Evolutionary conservation across 2,329 filamentous ascomycete genomes (phyloP), one percentile per base, ranked within the genome.

Genomic region (Alternaria triticina): DNA sequence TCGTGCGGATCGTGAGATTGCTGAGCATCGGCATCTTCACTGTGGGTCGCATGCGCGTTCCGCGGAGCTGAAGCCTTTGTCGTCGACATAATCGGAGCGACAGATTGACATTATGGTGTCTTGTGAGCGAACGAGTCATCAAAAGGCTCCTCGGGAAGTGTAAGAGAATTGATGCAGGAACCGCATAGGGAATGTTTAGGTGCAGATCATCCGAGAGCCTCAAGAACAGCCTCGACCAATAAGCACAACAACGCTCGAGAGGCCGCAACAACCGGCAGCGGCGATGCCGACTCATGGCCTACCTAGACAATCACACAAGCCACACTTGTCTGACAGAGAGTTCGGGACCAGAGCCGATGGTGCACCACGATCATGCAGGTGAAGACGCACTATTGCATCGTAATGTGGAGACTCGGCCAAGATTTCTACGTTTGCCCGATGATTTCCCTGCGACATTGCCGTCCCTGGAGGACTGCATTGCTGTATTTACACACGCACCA

Each of bases 331-430:
- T 28, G 25, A 28, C 23, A 25, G 4, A 40, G 20, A 4, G 17
- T 25, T 15, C 46, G 13, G 11, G 17, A 23, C 22, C 46, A 36
- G 25, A 59, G 46, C 46, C 20, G 54, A 58, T 28, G 28, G 20
- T 22, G 9, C 30, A 25, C 30, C 30, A 36, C 17, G 13, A 52
- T 52, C 49, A 52, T 46, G 47, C 22, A 46, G 46, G 17, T 25
- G 46, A 12, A 27, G 28, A 52, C 49, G 30, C 49, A 36, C 49
- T 52, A 40, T 36, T 23, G 22, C 30, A 13, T 36, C 54, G 27
- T 57, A 36, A n/a, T 54, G 55, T 59, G 60, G 55, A 43, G 47
- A 54, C 60, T 57, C 44, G 45, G 50, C 28, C 33, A 36, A 9
- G 22, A 55, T 59, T 45, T 25, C 56, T 44, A 27, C 33, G 23